A percentile compares a stretch with the other conserved stretches of the same genome.
Evolutionary conservation across 352 stramenopile genomes (phyloP).

Genomic region (Phytophthora cajani): DNA sequence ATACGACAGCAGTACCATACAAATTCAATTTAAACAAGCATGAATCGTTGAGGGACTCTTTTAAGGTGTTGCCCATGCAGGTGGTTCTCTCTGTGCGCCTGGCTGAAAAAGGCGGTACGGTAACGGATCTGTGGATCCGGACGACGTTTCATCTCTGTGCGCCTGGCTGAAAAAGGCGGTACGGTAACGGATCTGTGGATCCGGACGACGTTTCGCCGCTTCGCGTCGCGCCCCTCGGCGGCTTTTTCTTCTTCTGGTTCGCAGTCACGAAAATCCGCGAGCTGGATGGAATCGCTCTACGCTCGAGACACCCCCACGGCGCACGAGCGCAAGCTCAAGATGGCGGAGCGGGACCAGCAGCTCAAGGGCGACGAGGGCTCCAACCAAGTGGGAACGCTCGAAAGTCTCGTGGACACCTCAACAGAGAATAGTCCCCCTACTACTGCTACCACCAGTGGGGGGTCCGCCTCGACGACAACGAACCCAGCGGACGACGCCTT

Average conservation of each 20-base stretch:
- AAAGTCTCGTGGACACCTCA: constrained; percentile 22
- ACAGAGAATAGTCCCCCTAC: background rate
- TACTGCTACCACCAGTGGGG: background rate
- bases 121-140: background rate
- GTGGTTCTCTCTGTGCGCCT: background rate
- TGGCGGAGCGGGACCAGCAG: constrained; percentile 7
- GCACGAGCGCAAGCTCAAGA: constrained; percentile 28
- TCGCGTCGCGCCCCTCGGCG: constrained; percentile 6
- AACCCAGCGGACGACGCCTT: constrained; percentile 30
- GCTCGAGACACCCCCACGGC: constrained; percentile 38
- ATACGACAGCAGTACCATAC: too few species aligned
- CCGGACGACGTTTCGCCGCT: constrained; percentile 29
- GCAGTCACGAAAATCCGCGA: constrained; percentile 13
- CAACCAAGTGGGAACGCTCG: constrained; percentile 7
- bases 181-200: background rate
- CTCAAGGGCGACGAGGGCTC: constrained; percentile 7
- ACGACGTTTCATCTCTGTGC: constrained; percentile 23
- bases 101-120: background rate
- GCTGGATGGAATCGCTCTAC: constrained; percentile 46
- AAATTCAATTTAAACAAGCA: too few species aligned
- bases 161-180: constrained; percentile 3
- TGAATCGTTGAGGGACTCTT: background rate
- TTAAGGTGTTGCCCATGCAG: background rate
- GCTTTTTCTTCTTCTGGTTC: too few species aligned
- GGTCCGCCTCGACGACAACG: background rate